Percentiles rank a stretch among this genome's conserved stretches.
Evolutionary conservation across 2,329 filamentous ascomycete species (phyloP).

Genomic region (Colletotrichum cordylinicola): DNA sequence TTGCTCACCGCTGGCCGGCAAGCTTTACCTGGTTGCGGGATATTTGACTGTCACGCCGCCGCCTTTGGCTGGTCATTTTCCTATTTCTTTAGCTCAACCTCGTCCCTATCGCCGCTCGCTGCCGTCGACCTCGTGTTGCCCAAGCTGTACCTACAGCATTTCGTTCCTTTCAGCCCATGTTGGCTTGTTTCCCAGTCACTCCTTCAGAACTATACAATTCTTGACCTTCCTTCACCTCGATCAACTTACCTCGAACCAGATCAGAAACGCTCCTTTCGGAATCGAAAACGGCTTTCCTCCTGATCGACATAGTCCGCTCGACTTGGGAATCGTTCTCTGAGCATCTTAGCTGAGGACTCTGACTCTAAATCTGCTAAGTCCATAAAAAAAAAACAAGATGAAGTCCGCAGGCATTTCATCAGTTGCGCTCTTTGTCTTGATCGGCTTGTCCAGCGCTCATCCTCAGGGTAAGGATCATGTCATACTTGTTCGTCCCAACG

Average conservation of each 20-base stretch:
- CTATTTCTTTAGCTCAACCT: background rate
- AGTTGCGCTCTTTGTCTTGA: background rate
- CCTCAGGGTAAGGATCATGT: background rate
- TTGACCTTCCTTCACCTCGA: background rate
- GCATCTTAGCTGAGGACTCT: background rate
- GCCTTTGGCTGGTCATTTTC: background rate
- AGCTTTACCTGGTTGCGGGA: conserved; percentile 23
- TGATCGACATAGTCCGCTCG: background rate
- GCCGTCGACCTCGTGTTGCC: background rate
- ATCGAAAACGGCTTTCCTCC: background rate
- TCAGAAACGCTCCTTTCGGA: background rate
- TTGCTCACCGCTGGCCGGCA: background rate
- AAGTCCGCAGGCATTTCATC: background rate
- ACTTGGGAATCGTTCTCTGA: background rate
- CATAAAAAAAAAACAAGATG: background rate
- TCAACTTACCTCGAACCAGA: conserved; percentile 14
- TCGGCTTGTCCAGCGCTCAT: conserved; percentile 9
- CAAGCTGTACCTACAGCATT: conserved; percentile 15
- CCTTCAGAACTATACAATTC: conserved; percentile 21
- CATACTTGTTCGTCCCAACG: no score
- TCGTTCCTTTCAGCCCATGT: conserved; percentile 25
- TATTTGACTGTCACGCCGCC: conserved; percentile 1
- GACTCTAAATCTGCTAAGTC: background rate
- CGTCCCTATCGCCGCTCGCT: conserved; percentile 7
- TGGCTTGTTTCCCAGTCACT: conserved; percentile 24